phyloP scores from a whole-genome alignment of 164 flowering plant species.

The Litsea cubeba region DNA sequence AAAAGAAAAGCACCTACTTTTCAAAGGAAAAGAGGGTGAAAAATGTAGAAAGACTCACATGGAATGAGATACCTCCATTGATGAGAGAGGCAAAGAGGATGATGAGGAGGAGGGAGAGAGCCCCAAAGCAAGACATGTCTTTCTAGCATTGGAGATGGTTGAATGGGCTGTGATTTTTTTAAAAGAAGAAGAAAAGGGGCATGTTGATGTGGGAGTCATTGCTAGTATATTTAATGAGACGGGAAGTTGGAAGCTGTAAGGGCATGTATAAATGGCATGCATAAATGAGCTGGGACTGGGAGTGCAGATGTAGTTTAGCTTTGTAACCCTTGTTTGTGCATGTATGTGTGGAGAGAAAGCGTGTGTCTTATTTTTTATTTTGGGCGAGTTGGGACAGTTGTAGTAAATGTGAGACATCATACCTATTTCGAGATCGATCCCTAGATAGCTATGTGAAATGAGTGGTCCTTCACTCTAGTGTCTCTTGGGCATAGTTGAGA shows the following conservation, averaged over 20 bases:
- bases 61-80: neutral
- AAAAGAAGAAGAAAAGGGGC: neutral
- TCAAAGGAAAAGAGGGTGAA: neutral
- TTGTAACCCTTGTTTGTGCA: too few species aligned
- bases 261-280: neutral
- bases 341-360: too few species aligned
- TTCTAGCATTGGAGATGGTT: neutral
- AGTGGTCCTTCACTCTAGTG: too few species aligned
- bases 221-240: neutral
- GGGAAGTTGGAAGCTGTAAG: neutral
- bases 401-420: too few species aligned
- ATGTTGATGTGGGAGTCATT: neutral
- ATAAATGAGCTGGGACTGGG: too few species aligned
- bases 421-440: too few species aligned
- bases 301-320: too few species aligned
- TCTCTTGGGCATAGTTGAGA: too few species aligned
- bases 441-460: too few species aligned
- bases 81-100: constrained; percentile 3
- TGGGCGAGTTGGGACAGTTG: too few species aligned
- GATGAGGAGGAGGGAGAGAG: constrained; percentile 5
- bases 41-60: constrained; percentile 4
- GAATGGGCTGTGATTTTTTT: constrained; percentile 1
- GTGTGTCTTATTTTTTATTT: too few species aligned
- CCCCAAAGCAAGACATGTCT: constrained; percentile 9
- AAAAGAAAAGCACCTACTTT: too few species aligned